These are phyloP conservation scores for Solanum bulbocastanum DNA, from an alignment of 257 asterid genomes.

Conservation along the genomic window DNA sequence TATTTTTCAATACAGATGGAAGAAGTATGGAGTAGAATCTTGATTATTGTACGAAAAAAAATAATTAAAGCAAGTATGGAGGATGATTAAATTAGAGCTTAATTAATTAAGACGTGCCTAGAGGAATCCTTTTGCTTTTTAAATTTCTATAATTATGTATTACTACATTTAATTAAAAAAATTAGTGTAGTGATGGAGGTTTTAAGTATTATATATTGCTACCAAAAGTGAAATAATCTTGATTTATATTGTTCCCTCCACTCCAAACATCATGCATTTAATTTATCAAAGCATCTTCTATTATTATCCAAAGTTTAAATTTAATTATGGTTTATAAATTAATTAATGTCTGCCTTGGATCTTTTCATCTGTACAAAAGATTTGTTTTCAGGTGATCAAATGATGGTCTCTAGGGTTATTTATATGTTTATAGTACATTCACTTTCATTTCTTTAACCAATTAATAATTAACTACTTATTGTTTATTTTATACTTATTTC, in stretches of 20 bases:
- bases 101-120: slow-evolving; percentile 22
- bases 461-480: slow-evolving; percentile 19
- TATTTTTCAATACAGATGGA: background rate
- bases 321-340: background rate
- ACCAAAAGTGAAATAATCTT: slow-evolving; percentile 25
- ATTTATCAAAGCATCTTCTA: slow-evolving; percentile 16
- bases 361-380: slow-evolving; percentile 54
- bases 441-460: background rate
- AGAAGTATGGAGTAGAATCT: background rate
- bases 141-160: slow-evolving; percentile 3
- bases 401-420: slow-evolving; percentile 30
- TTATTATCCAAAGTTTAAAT: background rate
- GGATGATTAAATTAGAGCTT: background rate
- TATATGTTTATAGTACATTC: slow-evolving; percentile 5
- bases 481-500: slow-evolving; percentile 36
- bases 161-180: background rate
- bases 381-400: slow-evolving; percentile 43
- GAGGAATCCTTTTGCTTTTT: slow-evolving; percentile 38
- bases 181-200: background rate
- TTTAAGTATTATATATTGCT: slow-evolving; percentile 7
- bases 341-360: slow-evolving; percentile 31
- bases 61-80: background rate
- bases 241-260: slow-evolving; percentile 65
- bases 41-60: background rate
- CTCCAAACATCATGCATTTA: slow-evolving; percentile 58